phyloP scores from a whole-genome alignment of 176 grass and related monocot species.

The Puccinellia tenuiflora region DNA sequence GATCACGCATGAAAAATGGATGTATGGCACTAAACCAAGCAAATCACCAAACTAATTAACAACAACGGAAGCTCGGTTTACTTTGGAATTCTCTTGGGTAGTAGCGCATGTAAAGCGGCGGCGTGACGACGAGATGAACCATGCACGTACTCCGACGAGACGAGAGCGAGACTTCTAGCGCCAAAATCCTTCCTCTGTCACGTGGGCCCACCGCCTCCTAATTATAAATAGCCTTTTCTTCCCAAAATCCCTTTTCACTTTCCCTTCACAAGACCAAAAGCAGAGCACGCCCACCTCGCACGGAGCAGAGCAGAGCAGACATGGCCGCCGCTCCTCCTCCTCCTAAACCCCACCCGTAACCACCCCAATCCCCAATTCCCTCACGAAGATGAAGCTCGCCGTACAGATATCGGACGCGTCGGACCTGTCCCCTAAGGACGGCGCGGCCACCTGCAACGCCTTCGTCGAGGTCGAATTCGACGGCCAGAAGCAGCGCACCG shows the following conservation, averaged over 20 bases:
- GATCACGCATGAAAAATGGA: no score
- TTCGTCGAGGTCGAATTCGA: slow-evolving; percentile 74
- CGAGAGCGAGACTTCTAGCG: no score
- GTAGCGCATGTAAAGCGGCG: no score
- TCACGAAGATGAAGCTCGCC: slow-evolving; percentile 51
- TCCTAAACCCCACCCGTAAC: neutral
- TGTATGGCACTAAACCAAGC: no score
- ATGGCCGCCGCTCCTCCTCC: neutral
- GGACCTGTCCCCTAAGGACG: slow-evolving; percentile 60
- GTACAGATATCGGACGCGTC: slow-evolving; percentile 68
- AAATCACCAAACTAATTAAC: no score
- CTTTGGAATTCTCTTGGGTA: no score
- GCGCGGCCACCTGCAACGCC: slow-evolving; percentile 40
- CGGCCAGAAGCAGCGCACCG: slow-evolving; percentile 54
- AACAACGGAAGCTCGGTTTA: no score
- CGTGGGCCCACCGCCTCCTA: neutral
- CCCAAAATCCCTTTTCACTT: neutral
- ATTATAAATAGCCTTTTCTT: neutral
- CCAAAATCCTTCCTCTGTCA: no score
- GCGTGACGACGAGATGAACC: no score
- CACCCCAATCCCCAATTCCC: neutral
- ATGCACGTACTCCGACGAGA: no score
- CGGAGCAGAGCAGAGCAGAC: neutral
- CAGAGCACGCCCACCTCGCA: neutral
- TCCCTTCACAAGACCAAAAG: neutral